A percentile compares a stretch with the other conserved stretches of the same genome.
Conservation (phyloP, 2,329 filamentous ascomycete genomes). For the Tolypocladium endophyticum region DNA sequence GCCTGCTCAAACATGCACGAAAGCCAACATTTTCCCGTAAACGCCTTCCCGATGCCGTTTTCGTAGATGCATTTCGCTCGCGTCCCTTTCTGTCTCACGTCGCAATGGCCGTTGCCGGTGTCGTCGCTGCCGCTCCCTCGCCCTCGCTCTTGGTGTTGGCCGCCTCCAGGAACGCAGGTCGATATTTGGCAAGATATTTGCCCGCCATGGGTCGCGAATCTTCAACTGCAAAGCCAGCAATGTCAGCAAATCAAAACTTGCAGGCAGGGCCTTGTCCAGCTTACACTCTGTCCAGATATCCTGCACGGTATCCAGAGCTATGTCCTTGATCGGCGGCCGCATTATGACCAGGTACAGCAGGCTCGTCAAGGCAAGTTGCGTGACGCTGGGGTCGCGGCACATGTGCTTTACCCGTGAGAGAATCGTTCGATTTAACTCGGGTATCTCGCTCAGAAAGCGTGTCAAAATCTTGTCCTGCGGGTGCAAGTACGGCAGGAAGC, state of each 20-base stretch:
- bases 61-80: not conserved
- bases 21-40: not conserved
- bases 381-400: slow-evolving; percentile 55
- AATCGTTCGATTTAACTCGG: slow-evolving; percentile 62
- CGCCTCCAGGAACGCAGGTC: slow-evolving; percentile 38
- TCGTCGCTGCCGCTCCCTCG: slow-evolving; percentile 7
- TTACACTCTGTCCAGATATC: slow-evolving; percentile 58
- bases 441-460: slow-evolving; percentile 84
- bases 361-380: slow-evolving; percentile 52
- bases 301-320: slow-evolving; percentile 54
- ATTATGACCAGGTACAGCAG: slow-evolving; percentile 58
- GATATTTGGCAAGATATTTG: slow-evolving; percentile 52
- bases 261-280: slow-evolving; percentile 16
- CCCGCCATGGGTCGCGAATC: slow-evolving; percentile 51
- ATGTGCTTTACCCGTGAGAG: slow-evolving; percentile 61
- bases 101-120: slow-evolving; percentile 17
- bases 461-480: slow-evolving; percentile 82
- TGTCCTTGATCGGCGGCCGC: slow-evolving; percentile 51
- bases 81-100: slow-evolving; percentile 12
- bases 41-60: slow-evolving; percentile 2
- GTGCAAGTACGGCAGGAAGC: slow-evolving; percentile 84
- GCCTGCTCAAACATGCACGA: not conserved
- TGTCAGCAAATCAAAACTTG: slow-evolving; percentile 7
- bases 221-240: slow-evolving; percentile 33
- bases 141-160: slow-evolving; percentile 14